Evolutionary conservation across 345 rosid genomes (phyloP).

Genomic region (Eucalyptus regnans): DNA sequence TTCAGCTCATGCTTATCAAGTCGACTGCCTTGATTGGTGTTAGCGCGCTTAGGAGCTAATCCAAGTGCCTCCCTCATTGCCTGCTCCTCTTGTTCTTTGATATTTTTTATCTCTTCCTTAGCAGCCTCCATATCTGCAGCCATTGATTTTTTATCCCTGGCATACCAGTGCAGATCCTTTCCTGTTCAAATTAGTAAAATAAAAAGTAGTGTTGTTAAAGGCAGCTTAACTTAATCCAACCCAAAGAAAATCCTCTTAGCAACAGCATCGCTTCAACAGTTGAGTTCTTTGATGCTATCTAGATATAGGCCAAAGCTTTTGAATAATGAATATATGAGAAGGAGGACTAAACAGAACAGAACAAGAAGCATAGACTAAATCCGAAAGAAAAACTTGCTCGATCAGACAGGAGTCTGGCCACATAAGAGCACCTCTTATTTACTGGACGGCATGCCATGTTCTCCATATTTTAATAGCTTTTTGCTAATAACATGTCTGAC

Average conservation of each 20-base stretch:
- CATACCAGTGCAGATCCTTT: conserved; percentile 91
- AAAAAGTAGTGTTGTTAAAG: background rate
- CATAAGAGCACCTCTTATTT: background rate
- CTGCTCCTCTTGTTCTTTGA: conserved; percentile 94
- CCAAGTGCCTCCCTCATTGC: conserved; percentile 99
- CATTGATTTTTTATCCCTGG: conserved; percentile 50
- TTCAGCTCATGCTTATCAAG: conserved; percentile 90
- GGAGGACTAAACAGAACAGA: background rate
- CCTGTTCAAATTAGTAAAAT: conserved; percentile 25
- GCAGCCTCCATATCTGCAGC: conserved; percentile 42
- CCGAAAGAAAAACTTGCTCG: background rate
- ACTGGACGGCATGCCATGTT: background rate
- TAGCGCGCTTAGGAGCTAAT: conserved; percentile 74
- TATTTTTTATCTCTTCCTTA: conserved; percentile 79
- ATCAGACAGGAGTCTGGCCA: background rate
- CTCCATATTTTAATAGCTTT: background rate
- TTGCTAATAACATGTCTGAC: background rate
- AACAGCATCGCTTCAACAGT: background rate
- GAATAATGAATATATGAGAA: background rate
- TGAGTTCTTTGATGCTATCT: background rate
- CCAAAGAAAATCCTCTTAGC: background rate
- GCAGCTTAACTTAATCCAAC: background rate
- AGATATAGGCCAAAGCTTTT: background rate
- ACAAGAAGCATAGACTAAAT: background rate
- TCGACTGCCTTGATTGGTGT: conserved; percentile 66